phyloP scores from a whole-genome alignment of 73 alveolate genomes.

The Symbiodinium pilosum region DNA sequence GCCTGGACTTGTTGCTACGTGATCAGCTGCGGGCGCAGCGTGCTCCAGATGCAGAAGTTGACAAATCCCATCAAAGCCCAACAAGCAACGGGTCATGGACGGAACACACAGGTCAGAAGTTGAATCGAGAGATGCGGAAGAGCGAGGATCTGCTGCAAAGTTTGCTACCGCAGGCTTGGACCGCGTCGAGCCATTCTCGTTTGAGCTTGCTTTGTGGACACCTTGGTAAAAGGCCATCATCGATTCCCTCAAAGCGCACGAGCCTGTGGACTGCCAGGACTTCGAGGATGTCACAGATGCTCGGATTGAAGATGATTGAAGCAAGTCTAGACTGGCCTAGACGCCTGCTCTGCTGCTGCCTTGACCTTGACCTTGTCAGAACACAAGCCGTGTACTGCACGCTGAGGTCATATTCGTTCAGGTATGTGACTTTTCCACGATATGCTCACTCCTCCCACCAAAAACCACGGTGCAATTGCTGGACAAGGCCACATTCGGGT shows the following conservation, averaged over 20 bases:
- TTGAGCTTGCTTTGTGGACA: too few species aligned
- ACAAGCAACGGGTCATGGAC: too few species aligned
- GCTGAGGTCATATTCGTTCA: constrained; percentile 68
- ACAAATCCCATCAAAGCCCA: too few species aligned
- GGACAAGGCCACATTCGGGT: constrained; percentile 57
- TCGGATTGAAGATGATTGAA: not conserved
- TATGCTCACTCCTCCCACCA: constrained; percentile 68
- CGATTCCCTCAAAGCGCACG: constrained; percentile 68
- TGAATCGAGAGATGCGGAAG: constrained; percentile 31
- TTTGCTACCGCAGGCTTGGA: constrained; percentile 60
- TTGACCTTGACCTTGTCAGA: not conserved
- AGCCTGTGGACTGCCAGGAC: constrained; percentile 79
- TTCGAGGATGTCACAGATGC: constrained; percentile 44
- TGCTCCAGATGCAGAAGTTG: not conserved
- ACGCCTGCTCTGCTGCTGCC: not conserved
- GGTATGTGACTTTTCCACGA: constrained; percentile 83
- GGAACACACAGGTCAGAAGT: constrained; percentile 36
- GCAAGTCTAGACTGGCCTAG: not conserved
- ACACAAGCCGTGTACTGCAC: not conserved
- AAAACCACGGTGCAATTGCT: constrained; percentile 39
- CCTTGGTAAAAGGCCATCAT: constrained; percentile 36
- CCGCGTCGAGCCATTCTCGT: too few species aligned
- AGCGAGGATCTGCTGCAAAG: constrained; percentile 73
- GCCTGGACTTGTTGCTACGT: constrained; percentile 56
- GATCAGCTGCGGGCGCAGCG: constrained; percentile 88